Evolutionary conservation across 2,329 filamentous ascomycete genomes (phyloP), one percentile per base, ranked within the genome.

Genomic region (Aspergillus felis): DNA sequence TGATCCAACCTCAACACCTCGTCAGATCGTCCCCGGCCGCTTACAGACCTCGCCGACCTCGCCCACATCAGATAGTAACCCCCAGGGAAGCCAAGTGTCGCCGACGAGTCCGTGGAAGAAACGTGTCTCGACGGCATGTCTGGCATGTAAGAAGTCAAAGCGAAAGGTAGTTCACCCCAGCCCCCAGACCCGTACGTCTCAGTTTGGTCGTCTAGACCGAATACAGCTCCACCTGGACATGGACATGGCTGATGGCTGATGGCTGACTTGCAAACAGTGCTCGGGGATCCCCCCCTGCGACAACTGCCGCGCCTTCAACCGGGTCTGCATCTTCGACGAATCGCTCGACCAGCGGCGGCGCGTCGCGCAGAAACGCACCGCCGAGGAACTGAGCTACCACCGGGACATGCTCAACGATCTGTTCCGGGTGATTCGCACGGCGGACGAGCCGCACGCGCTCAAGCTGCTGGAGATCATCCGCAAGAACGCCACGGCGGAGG

Each of bases 291-390:
- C 69, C 8, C 74, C 75, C 1, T 78, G 75, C 53, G 66, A 73
- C 25, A 75, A 75, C 51, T 78, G 75, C 60, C 65, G 68, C 35
- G 58, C 70, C 29, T 73, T 71, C 51, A 66, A 69, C 24, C 62
- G 70, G 29, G 64, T 67, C 38, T 78, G 75, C 3, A 78, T 87
- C 28, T 82, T 87, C 67, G 86, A 88, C 66, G 82, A 84, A 67
- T 83, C 82, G 1, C 79, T 82, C 35, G 81, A 87, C 55, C 84
- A 84, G 8, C 70, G 75, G 10, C 72, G 74, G 3, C 71, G 75
- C 20, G 72, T 76, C 20, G 72, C 71, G 0, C 72, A 71, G 9
- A 78, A 76, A 57, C 66, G 74, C 8, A 76, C 74, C 3, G 67
- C 74, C 2, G 72, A 76, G 51, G 74, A 77, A 59, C 65, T 77